Base-by-base conservation (phyloP, 2,329 filamentous ascomycete species). In the Botryosphaeria dothidea region DNA sequence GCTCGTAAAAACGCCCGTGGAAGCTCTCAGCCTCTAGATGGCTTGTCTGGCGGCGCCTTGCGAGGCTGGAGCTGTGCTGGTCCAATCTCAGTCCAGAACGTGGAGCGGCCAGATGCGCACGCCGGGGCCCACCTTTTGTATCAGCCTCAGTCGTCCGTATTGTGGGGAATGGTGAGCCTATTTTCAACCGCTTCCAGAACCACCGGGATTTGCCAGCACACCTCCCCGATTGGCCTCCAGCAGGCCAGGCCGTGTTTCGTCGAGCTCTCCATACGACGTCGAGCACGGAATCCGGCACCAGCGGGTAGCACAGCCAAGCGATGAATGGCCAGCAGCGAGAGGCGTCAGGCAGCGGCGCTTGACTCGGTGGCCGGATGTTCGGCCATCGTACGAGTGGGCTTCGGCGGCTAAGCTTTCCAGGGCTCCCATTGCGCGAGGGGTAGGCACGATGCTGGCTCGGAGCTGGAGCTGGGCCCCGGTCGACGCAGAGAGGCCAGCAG, bases 11-110 rank as follows among this genome's bases (percentile, higher is more conserved):
- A 29, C 29, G n/a, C 36, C n/a, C 49, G 29, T 15, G 11, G 49
- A 38, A 27, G 52, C 34, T 56, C 34, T 15, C 23, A 19, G 36
- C 36, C 54, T 57, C 54, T 57, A 15, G 54, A 57, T 45, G 54
- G n/a, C n/a, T n/a, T n/a, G n/a, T n/a, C n/a, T n/a, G n/a, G n/a
- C 54, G 29, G 54, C 54, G 54, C 54, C 54, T 29, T 57, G 54
- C 54, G 4, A 43, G 25, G 54, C 54, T 45, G 15, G 54, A 45
- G 54, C 54, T 57, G 54, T n/a, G 54, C 36, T 57, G 54, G 54
- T 19, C 54, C 54, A 57, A 57, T 57, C 21, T 15, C 23, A 45
- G 23, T 43, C 54, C 36, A 43, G 54, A 57, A 57, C 54, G 54
- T 57, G 54, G 54, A 43, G 29, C 9, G 52, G 41, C 52, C 34